Evolutionary conservation across 169 alveolate genomes (phyloP).

Genomic region (Perkinsus olseni): DNA sequence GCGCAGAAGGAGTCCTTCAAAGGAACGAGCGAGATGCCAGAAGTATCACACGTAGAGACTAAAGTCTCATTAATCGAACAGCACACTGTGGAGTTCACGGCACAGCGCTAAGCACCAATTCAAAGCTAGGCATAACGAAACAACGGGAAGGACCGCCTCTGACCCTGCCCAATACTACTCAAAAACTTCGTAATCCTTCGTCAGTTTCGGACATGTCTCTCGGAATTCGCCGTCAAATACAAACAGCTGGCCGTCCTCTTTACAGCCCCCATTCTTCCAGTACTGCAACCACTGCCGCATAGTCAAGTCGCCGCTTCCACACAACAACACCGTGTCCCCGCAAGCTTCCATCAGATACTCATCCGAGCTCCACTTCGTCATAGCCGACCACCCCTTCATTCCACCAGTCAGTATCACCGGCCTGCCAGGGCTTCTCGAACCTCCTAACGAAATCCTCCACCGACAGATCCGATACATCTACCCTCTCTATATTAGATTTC

Average conservation of each 20-base stretch:
- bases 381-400: neutral
- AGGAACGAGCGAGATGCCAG: no score
- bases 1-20: no score
- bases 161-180: no score
- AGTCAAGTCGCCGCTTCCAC: neutral
- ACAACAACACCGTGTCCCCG: neutral
- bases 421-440: neutral
- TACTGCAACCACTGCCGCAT: neutral
- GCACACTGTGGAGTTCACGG: no score
- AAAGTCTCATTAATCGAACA: no score
- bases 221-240: neutral
- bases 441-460: neutral
- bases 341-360: neutral
- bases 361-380: neutral
- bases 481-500: neutral
- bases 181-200: neutral
- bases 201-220: neutral
- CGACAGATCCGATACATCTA: neutral
- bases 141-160: no score
- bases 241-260: neutral
- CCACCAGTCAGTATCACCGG: neutral
- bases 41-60: no score
- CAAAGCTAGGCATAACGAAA: no score
- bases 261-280: neutral
- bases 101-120: no score